A percentile compares a stretch with the other conserved stretches of the same genome.
Conservation (phyloP, 2,329 filamentous ascomycete species). For the Phialophora verrucosa region DNA sequence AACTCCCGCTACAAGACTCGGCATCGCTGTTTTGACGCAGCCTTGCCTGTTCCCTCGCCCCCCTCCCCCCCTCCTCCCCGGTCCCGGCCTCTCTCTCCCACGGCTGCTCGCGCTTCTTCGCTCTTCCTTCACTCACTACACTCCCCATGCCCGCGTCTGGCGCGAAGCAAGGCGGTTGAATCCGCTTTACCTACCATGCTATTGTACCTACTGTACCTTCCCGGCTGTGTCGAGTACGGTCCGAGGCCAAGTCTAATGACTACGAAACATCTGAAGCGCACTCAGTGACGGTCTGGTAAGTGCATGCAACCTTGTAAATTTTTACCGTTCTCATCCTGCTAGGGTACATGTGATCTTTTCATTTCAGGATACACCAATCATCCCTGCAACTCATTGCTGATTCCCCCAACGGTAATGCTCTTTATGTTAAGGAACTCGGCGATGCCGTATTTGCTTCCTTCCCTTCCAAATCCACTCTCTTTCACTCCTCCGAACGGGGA, state of each 20-base stretch:
- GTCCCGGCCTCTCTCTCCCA: too few relatives aligned
- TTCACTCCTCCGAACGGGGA: constrained; percentile 79
- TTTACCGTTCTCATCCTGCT: neutral
- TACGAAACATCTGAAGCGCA: neutral
- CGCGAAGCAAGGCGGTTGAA: too few relatives aligned
- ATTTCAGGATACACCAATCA: neutral
- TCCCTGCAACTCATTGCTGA: constrained; percentile 63
- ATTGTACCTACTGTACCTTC: too few relatives aligned
- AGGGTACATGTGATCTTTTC: neutral
- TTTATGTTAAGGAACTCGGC: constrained; percentile 78
- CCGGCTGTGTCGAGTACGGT: neutral
- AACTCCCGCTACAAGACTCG: neutral
- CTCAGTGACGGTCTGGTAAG: neutral
- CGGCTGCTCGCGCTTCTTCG: too few relatives aligned
- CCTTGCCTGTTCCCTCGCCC: too few relatives aligned
- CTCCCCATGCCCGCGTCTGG: too few relatives aligned
- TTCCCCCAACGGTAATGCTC: constrained; percentile 69
- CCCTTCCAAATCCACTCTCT: constrained; percentile 78
- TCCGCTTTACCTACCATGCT: too few relatives aligned
- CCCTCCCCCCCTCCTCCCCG: too few relatives aligned
- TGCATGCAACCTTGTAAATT: neutral
- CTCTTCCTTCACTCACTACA: too few relatives aligned
- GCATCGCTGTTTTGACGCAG: neutral
- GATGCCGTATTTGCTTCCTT: constrained; percentile 74
- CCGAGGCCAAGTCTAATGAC: neutral